A percentile compares a stretch with the other conserved stretches of the same genome.
phyloP scores from a whole-genome alignment of 768 basidiomycete genomes.

The Mycena sanguinolenta region DNA sequence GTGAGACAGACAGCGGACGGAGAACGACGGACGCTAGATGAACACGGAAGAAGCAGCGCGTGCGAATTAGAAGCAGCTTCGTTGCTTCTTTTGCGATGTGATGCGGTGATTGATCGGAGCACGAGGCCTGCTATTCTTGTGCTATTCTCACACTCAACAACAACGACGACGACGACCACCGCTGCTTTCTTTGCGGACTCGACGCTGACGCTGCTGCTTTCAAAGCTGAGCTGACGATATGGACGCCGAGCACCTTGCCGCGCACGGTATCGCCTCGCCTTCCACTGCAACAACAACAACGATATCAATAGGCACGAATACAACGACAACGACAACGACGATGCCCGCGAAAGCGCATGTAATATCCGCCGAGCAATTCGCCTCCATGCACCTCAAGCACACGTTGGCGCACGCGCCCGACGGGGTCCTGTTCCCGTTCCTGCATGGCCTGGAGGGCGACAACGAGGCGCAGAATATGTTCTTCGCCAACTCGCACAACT shows the following conservation, averaged over 20 bases:
- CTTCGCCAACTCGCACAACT: no score
- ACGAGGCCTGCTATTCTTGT: neutral
- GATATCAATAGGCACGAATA: neutral
- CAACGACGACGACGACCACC: neutral
- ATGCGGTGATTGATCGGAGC: neutral
- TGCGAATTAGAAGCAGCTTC: neutral
- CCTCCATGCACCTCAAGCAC: neutral
- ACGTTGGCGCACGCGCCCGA: neutral
- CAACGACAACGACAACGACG: neutral
- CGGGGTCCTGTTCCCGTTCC: constrained; percentile 1
- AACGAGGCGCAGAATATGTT: constrained; percentile 6
- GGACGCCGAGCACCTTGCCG: no score
- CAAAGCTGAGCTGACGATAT: no score
- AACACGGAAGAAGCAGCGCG: no score
- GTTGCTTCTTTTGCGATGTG: neutral
- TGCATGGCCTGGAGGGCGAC: constrained; percentile 6
- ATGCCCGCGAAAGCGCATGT: neutral
- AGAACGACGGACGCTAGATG: no score
- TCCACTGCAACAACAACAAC: no score
- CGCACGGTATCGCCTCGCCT: no score
- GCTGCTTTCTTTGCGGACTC: no score
- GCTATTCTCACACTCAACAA: no score
- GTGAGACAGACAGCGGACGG: no score
- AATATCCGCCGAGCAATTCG: neutral
- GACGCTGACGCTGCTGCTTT: no score